phyloP scores from a whole-genome alignment of 139 green algal genomes.

The Gonium pectorale region DNA sequence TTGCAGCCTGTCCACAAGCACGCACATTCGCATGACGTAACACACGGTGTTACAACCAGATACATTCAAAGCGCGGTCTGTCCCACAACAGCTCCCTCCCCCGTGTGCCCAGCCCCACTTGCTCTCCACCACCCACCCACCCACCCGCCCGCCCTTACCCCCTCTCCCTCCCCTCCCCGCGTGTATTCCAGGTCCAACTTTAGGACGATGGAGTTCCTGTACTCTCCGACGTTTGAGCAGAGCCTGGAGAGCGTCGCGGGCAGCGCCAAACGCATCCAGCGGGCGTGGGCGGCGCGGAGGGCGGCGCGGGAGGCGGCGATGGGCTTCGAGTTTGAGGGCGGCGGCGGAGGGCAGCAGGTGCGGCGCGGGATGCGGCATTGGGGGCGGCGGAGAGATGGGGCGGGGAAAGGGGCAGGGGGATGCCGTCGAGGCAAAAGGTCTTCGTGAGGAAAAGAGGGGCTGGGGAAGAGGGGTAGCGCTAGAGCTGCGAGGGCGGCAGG shows the following conservation, averaged over 20 bases:
- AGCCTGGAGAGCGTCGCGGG: slow-evolving; percentile 1
- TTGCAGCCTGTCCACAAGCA: no score
- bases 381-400: no score
- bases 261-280: slow-evolving; percentile 16
- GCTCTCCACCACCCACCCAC: background rate
- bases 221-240: slow-evolving; percentile 46
- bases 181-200: slow-evolving; percentile 51
- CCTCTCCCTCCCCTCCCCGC: background rate
- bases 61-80: background rate
- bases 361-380: background rate
- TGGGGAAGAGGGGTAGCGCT: no score
- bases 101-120: background rate
- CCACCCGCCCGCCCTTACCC: background rate
- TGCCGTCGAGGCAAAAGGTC: no score
- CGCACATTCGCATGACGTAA: background rate
- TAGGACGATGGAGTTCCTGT: slow-evolving; percentile 53
- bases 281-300: background rate
- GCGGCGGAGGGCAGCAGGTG: background rate
- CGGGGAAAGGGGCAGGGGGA: no score
- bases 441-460: no score
- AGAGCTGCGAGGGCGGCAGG: no score
- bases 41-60: background rate
- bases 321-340: background rate
- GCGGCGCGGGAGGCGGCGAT: background rate
- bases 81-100: background rate